Evolutionary conservation across 1,284 basidiomycete species (phyloP).

Genomic region (Cryptococcus sp.): DNA sequence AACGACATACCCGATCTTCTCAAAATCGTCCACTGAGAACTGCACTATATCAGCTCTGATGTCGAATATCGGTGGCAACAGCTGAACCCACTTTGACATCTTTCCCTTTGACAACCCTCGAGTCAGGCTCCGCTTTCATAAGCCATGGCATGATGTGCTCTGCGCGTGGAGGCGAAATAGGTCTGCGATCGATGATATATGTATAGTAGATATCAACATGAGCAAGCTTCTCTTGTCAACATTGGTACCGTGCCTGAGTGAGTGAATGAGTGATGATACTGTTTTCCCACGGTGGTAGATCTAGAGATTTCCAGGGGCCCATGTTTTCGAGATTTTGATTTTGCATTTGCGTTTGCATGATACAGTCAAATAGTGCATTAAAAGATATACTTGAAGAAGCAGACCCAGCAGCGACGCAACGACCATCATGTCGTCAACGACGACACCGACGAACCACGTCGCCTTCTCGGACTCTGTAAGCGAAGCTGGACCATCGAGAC

Average conservation of each 20-base stretch:
- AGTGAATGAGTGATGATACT: not conserved
- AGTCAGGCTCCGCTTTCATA: conserved; percentile 89
- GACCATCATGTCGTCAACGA: too few relatives aligned
- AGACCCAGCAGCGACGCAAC: too few relatives aligned
- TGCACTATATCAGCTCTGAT: conserved; percentile 44
- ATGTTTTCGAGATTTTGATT: too few relatives aligned
- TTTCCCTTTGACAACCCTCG: conserved; percentile 81
- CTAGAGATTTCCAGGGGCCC: too few relatives aligned
- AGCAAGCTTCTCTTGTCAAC: not conserved
- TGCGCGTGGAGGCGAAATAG: not conserved
- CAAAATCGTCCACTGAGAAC: conserved; percentile 91
- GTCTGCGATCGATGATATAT: too few relatives aligned
- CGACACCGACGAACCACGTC: too few relatives aligned
- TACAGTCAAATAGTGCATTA: too few relatives aligned
- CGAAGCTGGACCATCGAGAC: conserved; percentile 3
- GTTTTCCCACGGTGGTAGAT: too few relatives aligned
- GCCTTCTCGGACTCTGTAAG: too few relatives aligned
- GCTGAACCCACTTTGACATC: conserved; percentile 71
- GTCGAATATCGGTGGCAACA: not conserved
- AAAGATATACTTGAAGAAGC: too few relatives aligned
- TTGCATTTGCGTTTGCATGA: too few relatives aligned
- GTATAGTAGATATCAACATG: not conserved
- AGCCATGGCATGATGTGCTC: conserved; percentile 62
- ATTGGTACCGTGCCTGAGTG: conserved; percentile 20
- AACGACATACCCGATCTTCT: conserved; percentile 56